These are phyloP conservation scores for Anisogramma anomala DNA, from an alignment of 2,329 filamentous ascomycete species.

Conservation along the genomic window DNA sequence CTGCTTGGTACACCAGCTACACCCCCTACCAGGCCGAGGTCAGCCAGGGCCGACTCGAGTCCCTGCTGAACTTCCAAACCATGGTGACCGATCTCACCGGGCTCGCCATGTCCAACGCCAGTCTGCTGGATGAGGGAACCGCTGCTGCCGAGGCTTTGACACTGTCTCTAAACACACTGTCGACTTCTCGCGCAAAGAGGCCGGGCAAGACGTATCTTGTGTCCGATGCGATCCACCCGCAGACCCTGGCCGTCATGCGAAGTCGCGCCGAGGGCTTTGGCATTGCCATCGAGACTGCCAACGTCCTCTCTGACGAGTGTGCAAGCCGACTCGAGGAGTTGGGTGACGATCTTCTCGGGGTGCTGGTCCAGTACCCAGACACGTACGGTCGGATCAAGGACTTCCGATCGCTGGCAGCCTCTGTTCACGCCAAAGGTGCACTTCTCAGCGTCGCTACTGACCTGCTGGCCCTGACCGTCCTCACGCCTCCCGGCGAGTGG, in stretches of 20 bases:
- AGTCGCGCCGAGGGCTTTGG: constrained; percentile 87
- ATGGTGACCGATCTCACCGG: constrained; percentile 80
- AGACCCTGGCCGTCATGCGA: constrained; percentile 72
- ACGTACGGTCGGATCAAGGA: constrained; percentile 71
- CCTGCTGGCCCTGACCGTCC: constrained; percentile 71
- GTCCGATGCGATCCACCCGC: constrained; percentile 69
- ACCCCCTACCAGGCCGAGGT: constrained; percentile 97
- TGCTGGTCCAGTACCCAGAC: constrained; percentile 90
- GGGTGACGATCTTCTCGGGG: constrained; percentile 74
- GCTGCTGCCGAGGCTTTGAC: constrained; percentile 95
- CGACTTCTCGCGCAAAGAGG: constrained; percentile 59
- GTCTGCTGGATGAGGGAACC: constrained; percentile 80
- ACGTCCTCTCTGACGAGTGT: constrained; percentile 53
- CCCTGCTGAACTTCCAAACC: constrained; percentile 90
- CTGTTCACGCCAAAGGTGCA: constrained; percentile 65
- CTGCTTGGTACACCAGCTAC: constrained; percentile 96
- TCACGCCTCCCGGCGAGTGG: constrained; percentile 86
- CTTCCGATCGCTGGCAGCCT: constrained; percentile 61
- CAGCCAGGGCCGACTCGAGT: constrained; percentile 87
- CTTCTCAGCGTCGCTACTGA: constrained; percentile 85
- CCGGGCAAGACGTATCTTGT: constrained; percentile 73
- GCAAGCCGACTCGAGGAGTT: constrained; percentile 57
- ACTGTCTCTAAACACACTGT: constrained; percentile 67
- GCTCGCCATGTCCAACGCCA: constrained; percentile 80
- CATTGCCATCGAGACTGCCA: constrained; percentile 62